A percentile compares a stretch with the other conserved stretches of the same genome.
These are phyloP conservation scores for Hypoxylon sp. DNA, from an alignment of 2,329 filamentous ascomycete species.

Conservation along the genomic window DNA sequence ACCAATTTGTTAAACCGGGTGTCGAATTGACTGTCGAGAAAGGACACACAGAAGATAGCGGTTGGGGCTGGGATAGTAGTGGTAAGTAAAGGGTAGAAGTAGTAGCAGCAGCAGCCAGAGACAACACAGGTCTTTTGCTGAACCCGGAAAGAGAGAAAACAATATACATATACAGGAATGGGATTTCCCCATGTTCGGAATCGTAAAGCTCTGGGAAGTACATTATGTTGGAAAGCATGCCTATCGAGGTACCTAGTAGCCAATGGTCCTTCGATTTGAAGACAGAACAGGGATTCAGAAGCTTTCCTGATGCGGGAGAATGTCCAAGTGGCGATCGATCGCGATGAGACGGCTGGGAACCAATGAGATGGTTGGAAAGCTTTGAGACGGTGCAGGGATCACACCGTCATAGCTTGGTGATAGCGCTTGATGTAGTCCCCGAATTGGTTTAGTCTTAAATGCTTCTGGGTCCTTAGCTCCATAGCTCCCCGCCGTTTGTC, in stretches of 20 bases:
- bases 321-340: slow-evolving; percentile 51
- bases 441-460: slow-evolving; percentile 17
- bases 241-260: slow-evolving; percentile 34
- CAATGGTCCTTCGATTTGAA: slow-evolving; percentile 34
- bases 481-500: slow-evolving; percentile 36
- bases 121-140: slow-evolving; percentile 8
- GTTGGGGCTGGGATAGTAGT: slow-evolving; percentile 4
- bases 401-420: slow-evolving; percentile 35
- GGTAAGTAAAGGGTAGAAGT: neutral
- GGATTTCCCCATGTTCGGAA: slow-evolving; percentile 37
- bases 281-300: slow-evolving; percentile 43
- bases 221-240: slow-evolving; percentile 24
- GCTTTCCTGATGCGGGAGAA: slow-evolving; percentile 49
- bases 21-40: slow-evolving; percentile 13
- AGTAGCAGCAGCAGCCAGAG: slow-evolving; percentile 18
- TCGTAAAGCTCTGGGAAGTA: slow-evolving; percentile 35
- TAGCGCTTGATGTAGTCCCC: slow-evolving; percentile 42
- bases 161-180: slow-evolving; percentile 42
- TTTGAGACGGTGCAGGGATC: slow-evolving; percentile 38
- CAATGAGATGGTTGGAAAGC: slow-evolving; percentile 37
- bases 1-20: neutral
- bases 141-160: slow-evolving; percentile 28
- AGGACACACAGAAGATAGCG: slow-evolving; percentile 1
- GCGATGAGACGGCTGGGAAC: slow-evolving; percentile 37
- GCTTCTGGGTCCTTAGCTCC: slow-evolving; percentile 12